These are phyloP conservation scores for Thelonectria discophora DNA, from an alignment of 2,329 filamentous ascomycete species.

Conservation along the genomic window DNA sequence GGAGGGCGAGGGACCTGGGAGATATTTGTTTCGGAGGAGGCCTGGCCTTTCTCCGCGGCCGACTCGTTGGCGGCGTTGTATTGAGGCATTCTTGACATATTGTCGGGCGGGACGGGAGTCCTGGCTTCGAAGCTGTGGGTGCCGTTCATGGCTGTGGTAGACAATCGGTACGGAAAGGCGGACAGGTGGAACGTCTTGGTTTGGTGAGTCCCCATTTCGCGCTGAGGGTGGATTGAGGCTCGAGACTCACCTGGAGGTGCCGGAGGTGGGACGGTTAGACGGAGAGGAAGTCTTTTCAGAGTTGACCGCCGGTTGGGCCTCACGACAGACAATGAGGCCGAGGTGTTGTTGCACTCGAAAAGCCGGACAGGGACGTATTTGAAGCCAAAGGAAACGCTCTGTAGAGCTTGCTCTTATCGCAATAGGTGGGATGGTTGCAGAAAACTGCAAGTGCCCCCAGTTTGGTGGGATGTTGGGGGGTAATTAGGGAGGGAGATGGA, in stretches of 20 bases:
- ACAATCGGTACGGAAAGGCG: neutral
- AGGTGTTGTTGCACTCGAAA: neutral
- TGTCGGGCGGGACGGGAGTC: slow-evolving; percentile 2
- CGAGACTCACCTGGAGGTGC: neutral
- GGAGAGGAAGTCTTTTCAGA: neutral
- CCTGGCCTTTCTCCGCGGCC: slow-evolving; percentile 22
- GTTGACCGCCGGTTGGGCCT: too few relatives aligned
- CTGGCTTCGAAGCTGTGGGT: neutral
- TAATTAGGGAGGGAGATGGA: neutral
- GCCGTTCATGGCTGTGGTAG: slow-evolving; percentile 11
- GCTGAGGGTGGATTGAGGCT: neutral
- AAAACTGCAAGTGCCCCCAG: neutral
- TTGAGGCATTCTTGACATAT: slow-evolving; percentile 19
- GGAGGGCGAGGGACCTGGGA: neutral
- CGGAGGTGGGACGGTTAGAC: neutral
- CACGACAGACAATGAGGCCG: neutral
- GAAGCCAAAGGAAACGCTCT: neutral
- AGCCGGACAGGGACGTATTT: neutral
- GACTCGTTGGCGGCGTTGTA: slow-evolving; percentile 27
- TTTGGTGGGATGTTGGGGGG: neutral
- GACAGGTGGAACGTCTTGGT: neutral
- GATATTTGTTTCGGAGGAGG: neutral
- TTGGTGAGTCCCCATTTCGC: neutral
- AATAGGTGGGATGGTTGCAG: neutral
- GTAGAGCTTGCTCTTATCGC: neutral